Conservation (phyloP, 805 yeast genomes). For the Yarrowia divulgata region DNA sequence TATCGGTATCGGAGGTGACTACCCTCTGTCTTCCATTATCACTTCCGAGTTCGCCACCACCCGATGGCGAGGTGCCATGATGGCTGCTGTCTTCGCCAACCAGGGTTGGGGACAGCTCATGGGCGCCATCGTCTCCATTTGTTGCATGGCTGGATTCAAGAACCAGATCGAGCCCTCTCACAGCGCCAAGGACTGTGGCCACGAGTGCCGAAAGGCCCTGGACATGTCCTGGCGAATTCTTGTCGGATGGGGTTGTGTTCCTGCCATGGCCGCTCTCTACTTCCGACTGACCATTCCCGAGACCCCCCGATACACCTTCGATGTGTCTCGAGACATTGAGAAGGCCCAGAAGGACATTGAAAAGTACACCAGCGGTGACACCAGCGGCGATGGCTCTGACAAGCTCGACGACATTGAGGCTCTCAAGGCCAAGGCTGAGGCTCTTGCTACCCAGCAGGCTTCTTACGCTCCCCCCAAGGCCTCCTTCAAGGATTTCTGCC, state of each 20-base stretch:
- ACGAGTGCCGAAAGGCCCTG: slow-evolving; percentile 73
- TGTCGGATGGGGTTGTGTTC: slow-evolving; percentile 88
- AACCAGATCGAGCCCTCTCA: slow-evolving; percentile 61
- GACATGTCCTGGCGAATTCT: slow-evolving; percentile 96
- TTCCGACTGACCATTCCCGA: slow-evolving; percentile 94
- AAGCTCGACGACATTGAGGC: slow-evolving; percentile 53
- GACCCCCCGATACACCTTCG: slow-evolving; percentile 90
- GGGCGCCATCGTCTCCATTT: slow-evolving; percentile 84
- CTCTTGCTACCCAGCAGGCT: slow-evolving; percentile 57
- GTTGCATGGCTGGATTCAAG: slow-evolving; percentile 81
- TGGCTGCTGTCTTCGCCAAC: slow-evolving; percentile 95
- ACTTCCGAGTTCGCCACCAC: slow-evolving; percentile 93
- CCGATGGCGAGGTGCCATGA: slow-evolving; percentile 97
- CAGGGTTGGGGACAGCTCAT: slow-evolving; percentile 96
- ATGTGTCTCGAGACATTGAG: slow-evolving; percentile 60
- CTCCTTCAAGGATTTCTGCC: slow-evolving; percentile 71
- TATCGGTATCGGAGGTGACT: slow-evolving; percentile 97
- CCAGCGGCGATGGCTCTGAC: slow-evolving; percentile 56
- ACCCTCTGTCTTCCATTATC: slow-evolving; percentile 91
- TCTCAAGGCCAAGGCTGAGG: slow-evolving; percentile 60
- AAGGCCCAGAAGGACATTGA: slow-evolving; percentile 55
- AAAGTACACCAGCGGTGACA: slow-evolving; percentile 54
- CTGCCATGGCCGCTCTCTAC: slow-evolving; percentile 81
- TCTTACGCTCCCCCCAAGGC: slow-evolving; percentile 72
- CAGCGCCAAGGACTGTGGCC: slow-evolving; percentile 66